Conservation (phyloP, 306 rosid genomes). For the Vachellia pachyceras region DNA sequence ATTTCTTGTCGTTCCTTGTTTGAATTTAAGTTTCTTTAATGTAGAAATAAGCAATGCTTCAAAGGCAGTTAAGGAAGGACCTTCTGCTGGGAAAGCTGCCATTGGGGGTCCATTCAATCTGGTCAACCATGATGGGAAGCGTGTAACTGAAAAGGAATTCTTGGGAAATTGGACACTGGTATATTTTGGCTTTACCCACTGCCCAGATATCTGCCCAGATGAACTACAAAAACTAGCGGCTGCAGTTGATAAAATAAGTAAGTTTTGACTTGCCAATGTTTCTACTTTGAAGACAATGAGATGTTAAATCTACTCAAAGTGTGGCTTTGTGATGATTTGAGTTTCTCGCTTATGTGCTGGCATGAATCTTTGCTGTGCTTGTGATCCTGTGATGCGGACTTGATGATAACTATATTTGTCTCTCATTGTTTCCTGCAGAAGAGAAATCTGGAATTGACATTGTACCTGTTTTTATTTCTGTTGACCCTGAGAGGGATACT, state of each 20-base stretch:
- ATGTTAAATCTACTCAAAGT: conserved; percentile 14
- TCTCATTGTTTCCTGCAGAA: conserved; percentile 58
- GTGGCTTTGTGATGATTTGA: background rate
- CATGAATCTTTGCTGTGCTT: background rate
- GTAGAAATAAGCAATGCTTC: conserved; percentile 77
- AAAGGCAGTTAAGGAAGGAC: conserved; percentile 82
- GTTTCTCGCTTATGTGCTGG: background rate
- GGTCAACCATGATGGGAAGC: conserved; percentile 78
- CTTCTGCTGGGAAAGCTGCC: conserved; percentile 91
- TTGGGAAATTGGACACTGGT: conserved; percentile 82
- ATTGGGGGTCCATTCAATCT: conserved; percentile 96
- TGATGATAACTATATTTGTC: conserved; percentile 25
- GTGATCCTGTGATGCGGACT: conserved; percentile 18
- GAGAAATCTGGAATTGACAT: conserved; percentile 69
- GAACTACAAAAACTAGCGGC: conserved; percentile 85
- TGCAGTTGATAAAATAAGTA: conserved; percentile 92
- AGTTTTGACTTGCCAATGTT: conserved; percentile 39
- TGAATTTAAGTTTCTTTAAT: conserved; percentile 36
- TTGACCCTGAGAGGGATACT: conserved; percentile 97
- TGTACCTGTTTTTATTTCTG: conserved; percentile 87
- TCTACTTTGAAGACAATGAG: conserved; percentile 10
- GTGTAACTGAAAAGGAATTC: conserved; percentile 82
- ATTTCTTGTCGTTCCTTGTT: background rate
- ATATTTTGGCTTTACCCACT: conserved; percentile 96
- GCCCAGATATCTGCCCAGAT: conserved; percentile 96